Conservation (phyloP, 1,284 basidiomycete species). For the Ganoderma multipileum region DNA sequence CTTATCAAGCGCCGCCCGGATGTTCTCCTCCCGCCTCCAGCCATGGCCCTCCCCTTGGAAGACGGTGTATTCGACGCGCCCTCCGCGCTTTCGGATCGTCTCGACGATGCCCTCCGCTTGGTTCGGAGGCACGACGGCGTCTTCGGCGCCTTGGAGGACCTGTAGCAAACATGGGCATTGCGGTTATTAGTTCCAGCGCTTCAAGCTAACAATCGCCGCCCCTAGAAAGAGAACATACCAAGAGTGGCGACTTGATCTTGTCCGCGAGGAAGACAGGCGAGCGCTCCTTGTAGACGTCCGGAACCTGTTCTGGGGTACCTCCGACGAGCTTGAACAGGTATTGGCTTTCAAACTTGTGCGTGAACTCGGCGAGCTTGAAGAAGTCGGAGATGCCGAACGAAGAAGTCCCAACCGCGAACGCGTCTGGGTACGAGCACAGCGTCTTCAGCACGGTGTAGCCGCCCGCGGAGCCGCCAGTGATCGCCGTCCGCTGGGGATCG, state of each 20-base stretch:
- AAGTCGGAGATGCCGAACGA: slow-evolving; percentile 56
- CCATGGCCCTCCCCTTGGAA: slow-evolving; percentile 64
- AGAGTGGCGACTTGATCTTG: slow-evolving; percentile 53
- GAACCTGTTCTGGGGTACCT: slow-evolving; percentile 49
- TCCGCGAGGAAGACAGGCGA: slow-evolving; percentile 55
- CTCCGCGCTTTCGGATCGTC: slow-evolving; percentile 46
- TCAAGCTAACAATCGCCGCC: neutral
- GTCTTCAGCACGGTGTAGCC: slow-evolving; percentile 57
- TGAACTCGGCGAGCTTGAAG: slow-evolving; percentile 47
- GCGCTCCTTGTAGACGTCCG: slow-evolving; percentile 52
- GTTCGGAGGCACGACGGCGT: slow-evolving; percentile 53
- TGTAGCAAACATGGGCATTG: no score
- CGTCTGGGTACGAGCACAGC: slow-evolving; percentile 39
- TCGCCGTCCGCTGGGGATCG: slow-evolving; percentile 62
- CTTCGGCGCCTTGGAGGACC: slow-evolving; percentile 57
- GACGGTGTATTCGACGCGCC: slow-evolving; percentile 51
- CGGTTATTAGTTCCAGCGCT: neutral
- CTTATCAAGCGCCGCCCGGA: slow-evolving; percentile 49
- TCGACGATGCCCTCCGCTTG: slow-evolving; percentile 58
- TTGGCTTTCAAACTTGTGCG: slow-evolving; percentile 61
- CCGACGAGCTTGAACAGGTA: slow-evolving; percentile 55
- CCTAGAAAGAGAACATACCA: slow-evolving; percentile 43
- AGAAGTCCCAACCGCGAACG: slow-evolving; percentile 50
- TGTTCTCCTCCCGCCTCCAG: slow-evolving; percentile 53
- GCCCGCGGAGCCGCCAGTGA: slow-evolving; percentile 60